phyloP scores from a whole-genome alignment of 495 filamentous ascomycete species.

The Friedmanniomyces endolithicus region DNA sequence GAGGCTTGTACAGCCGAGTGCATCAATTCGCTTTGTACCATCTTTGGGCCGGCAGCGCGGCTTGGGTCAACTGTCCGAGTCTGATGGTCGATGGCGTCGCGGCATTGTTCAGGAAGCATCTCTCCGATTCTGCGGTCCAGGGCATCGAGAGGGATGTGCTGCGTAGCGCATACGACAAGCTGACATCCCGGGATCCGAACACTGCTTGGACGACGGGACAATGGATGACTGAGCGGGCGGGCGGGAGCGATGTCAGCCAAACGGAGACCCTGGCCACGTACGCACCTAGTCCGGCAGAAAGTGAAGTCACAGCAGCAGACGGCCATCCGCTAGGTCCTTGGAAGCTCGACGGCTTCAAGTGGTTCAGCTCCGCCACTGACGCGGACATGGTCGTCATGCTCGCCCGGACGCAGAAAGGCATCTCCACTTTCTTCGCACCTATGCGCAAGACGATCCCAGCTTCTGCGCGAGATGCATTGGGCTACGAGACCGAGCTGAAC shows the following conservation, averaged over 20 bases:
- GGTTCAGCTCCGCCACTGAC: slow-evolving; percentile 66
- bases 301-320: slow-evolving; percentile 23
- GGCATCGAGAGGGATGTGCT: slow-evolving; percentile 33
- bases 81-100: slow-evolving; percentile 64
- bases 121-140: slow-evolving; percentile 25
- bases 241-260: slow-evolving; percentile 58
- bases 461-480: background rate
- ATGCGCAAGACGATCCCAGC: slow-evolving; percentile 36
- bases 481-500: slow-evolving; percentile 42
- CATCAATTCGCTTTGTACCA: slow-evolving; percentile 49
- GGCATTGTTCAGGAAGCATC: slow-evolving; percentile 43
- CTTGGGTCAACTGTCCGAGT: slow-evolving; percentile 51
- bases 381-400: slow-evolving; percentile 55
- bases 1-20: slow-evolving; percentile 38
- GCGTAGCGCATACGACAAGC: slow-evolving; percentile 36
- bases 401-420: slow-evolving; percentile 41
- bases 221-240: slow-evolving; percentile 72
- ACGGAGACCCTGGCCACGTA: slow-evolving; percentile 53
- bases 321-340: slow-evolving; percentile 43
- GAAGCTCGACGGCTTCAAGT: slow-evolving; percentile 58
- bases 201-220: slow-evolving; percentile 64
- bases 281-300: background rate
- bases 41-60: slow-evolving; percentile 50
- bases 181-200: slow-evolving; percentile 45
- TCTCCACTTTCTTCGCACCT: slow-evolving; percentile 57